Base-by-base conservation (phyloP, 306 rosid species). In the Ammopiptanthus mongolicus region DNA sequence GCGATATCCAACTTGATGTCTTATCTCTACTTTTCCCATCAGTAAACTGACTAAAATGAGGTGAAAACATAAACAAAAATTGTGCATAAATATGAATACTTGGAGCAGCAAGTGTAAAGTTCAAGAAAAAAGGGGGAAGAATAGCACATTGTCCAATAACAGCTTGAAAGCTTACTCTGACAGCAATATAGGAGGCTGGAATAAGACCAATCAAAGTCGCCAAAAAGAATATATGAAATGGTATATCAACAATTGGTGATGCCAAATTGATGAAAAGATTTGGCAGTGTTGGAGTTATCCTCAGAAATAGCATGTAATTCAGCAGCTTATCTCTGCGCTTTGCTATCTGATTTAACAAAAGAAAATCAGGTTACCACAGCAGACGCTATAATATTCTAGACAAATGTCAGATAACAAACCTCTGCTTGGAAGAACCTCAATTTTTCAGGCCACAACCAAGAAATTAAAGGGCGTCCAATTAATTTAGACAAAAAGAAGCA, bases 241-340 rank as follows among this genome's bases (percentile, higher is more conserved):
- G 98, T 69, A 95, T 87, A 75, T 91, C 97, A 57, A 95, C 98
- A 69, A 95, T 91, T 15, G 98, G 97, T 66, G 97, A 95, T 29
- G 98, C 98, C 93, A 95, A 86, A 85, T 95, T 95, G 85, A 95
- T 95, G 80, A 95, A 95, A 67, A 95, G 93, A 84, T 95, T 95
- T 11, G 98, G 98, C 81, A 95, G 79, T 34, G 97, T 88, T 4
- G 98, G 98, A n/a, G 98, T 95, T 37, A 95, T 83, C 88, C 98
- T 90, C 62, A 95, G 88, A 74, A 95, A 95, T 58, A 95, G 96
- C 97, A 95, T 91, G 91, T 91, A 95, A 78, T 95, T 95, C 60
- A 95, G 93, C 86, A 95, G 83, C 97, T 82, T 95, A 68, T 91
- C 97, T 83, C 89, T 85, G 4, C 95, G 93, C 86, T 90, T 91